A percentile compares a stretch with the other conserved stretches of the same genome.
These are phyloP conservation scores for Pseudocercospora vitis DNA, from an alignment of 2,329 filamentous ascomycete species.

Conservation along the genomic window DNA sequence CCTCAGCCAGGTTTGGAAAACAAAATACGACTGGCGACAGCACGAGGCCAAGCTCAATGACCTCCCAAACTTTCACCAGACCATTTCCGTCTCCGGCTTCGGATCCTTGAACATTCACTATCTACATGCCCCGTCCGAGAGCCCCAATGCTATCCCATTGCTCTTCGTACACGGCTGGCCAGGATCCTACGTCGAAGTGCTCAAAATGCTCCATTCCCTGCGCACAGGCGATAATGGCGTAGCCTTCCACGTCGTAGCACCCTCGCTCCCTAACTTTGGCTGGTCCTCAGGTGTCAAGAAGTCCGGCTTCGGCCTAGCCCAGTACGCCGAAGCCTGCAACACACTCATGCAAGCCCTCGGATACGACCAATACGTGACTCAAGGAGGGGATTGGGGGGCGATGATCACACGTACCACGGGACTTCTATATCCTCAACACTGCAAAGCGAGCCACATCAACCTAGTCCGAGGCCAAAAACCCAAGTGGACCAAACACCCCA, in stretches of 20 bases:
- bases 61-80: conserved; percentile 59
- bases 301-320: conserved; percentile 50
- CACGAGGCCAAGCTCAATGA: conserved; percentile 61
- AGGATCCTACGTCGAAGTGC: conserved; percentile 66
- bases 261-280: conserved; percentile 57
- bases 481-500: conserved; percentile 52
- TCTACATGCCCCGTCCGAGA: conserved; percentile 57
- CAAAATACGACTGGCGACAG: conserved; percentile 60
- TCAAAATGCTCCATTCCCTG: conserved; percentile 58
- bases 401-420: conserved; percentile 63
- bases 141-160: conserved; percentile 59
- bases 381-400: conserved; percentile 53
- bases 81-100: conserved; percentile 58
- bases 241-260: conserved; percentile 67
- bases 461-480: conserved; percentile 49
- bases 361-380: conserved; percentile 60
- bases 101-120: conserved; percentile 64
- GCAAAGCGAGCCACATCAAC: conserved; percentile 54
- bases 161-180: conserved; percentile 70
- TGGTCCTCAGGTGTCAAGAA: conserved; percentile 64
- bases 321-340: conserved; percentile 59
- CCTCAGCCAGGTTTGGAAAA: conserved; percentile 58
- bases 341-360: conserved; percentile 60
- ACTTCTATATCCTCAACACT: conserved; percentile 56
- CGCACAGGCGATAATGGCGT: conserved; percentile 42